Evolutionary conservation across 768 basidiomycete genomes (phyloP), one percentile per base, ranked within the genome.

Genomic region (Mycena alexandri): DNA sequence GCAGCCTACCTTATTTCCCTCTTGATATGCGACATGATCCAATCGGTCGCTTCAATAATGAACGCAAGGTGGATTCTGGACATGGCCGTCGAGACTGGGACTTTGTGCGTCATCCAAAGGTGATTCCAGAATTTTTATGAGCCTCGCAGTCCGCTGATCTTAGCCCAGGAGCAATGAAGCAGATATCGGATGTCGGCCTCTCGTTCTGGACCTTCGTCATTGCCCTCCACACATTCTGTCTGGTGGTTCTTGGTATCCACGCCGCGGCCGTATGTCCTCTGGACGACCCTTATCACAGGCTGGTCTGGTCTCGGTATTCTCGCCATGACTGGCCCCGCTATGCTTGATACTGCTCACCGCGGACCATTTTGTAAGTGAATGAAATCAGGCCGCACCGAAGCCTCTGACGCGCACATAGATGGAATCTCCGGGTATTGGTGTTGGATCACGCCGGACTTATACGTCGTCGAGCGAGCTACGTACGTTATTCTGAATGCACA

Each of bases 1-100:
- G 84, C 81, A 4, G 84, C 82, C 13, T 89, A 88, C 71, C 86
- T 88, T 62, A 67, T 87, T n/a, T 89, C 82, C 33, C 76, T 88
- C 44, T 76, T 89, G 21, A 46, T 85, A 9, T 83, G 83, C 61
- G 83, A 87, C 70, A 50, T 87, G 9, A 62, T 83, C 14, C 86
- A 86, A 79, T 81, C 78, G 4, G 71, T 80, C 25, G 79, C 83
- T 10, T 84, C 85, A 16, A 80, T 86, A 54, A 78, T 86, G 73
- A 86, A 79, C 58, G 68, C 77, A n/a, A 71, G 75, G 52, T 88
- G 86, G 87, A 72, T 83, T 34, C 62, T 61, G 8, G 61, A 77
- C 8, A 70, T 72, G 65, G 78, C 75, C 1, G 81, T 87, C 1
- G 63, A 75, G 19, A 73, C 74, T 53, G 84, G 80, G 12, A 63